Conservation (phyloP, 2,329 filamentous ascomycete genomes). For the Beauveria scarabaeidicola region DNA sequence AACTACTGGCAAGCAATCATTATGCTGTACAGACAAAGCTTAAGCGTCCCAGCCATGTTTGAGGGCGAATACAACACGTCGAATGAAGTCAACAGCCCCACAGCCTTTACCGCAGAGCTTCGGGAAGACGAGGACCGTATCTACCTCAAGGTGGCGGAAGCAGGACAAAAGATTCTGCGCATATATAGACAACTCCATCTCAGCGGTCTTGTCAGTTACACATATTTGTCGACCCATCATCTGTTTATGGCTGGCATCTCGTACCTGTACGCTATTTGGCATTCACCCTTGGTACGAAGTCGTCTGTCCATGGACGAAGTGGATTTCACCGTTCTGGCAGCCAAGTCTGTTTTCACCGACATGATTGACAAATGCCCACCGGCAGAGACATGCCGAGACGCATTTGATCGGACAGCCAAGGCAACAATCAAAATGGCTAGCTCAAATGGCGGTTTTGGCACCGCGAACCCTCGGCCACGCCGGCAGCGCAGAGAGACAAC, state of each 20-base stretch:
- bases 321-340: constrained; percentile 91
- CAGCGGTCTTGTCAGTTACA: constrained; percentile 87
- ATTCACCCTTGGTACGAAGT: constrained; percentile 80
- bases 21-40: constrained; percentile 86
- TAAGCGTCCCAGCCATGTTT: constrained; percentile 77
- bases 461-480: constrained; percentile 21
- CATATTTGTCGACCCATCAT: constrained; percentile 90
- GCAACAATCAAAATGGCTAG: constrained; percentile 93
- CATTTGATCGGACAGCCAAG: constrained; percentile 90
- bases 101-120: constrained; percentile 54
- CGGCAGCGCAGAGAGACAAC: constrained; percentile 21
- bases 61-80: constrained; percentile 67
- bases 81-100: constrained; percentile 55
- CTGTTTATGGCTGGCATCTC: constrained; percentile 96
- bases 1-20: constrained; percentile 98
- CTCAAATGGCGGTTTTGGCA: constrained; percentile 73
- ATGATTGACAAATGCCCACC: constrained; percentile 92
- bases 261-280: constrained; percentile 96
- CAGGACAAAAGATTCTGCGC: constrained; percentile 84
- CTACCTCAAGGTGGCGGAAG: constrained; percentile 90
- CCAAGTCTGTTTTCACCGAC: constrained; percentile 85
- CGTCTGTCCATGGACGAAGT: constrained; percentile 88
- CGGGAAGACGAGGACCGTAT: constrained; percentile 82
- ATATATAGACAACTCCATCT: constrained; percentile 86
- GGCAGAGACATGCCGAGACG: constrained; percentile 87